These are phyloP conservation scores for Hortiboletus campestris DNA, from an alignment of 768 basidiomycete genomes.

Conservation along the genomic window DNA sequence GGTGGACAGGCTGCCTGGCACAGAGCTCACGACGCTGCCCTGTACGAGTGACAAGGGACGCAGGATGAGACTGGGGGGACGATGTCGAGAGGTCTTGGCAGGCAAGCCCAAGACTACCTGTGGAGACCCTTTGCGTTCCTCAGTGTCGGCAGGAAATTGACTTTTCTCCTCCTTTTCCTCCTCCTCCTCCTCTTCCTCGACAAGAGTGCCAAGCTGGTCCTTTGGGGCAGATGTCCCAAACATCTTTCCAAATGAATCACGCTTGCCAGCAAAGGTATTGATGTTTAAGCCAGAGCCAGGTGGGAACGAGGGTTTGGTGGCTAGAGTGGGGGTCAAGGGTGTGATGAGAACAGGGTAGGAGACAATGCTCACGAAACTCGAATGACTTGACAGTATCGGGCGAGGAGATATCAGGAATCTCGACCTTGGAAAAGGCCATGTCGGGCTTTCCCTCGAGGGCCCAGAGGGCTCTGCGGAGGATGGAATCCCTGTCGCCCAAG, in stretches of 20 bases:
- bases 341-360: background rate
- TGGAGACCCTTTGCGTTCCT: constrained; percentile 12
- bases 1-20: constrained; percentile 45
- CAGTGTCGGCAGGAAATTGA: constrained; percentile 8
- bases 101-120: constrained; percentile 13
- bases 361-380: constrained; percentile 59
- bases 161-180: constrained; percentile 74
- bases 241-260: constrained; percentile 79
- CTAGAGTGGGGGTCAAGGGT: constrained; percentile 32
- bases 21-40: constrained; percentile 41
- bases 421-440: constrained; percentile 67
- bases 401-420: constrained; percentile 75
- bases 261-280: constrained; percentile 54
- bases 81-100: constrained; percentile 50
- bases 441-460: constrained; percentile 85
- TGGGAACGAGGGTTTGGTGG: constrained; percentile 59
- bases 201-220: constrained; percentile 73
- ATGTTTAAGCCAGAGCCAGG: constrained; percentile 42
- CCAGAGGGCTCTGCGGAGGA: constrained; percentile 79
- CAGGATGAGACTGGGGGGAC: constrained; percentile 65
- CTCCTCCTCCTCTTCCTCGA: constrained; percentile 89
- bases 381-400: constrained; percentile 57
- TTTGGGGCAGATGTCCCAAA: constrained; percentile 63
- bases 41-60: constrained; percentile 71
- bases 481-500: constrained; percentile 71